Percentiles rank a stretch among this genome's conserved stretches.
Conservation (phyloP, 345 rosid genomes). For the Sisymbrium altissimum region DNA sequence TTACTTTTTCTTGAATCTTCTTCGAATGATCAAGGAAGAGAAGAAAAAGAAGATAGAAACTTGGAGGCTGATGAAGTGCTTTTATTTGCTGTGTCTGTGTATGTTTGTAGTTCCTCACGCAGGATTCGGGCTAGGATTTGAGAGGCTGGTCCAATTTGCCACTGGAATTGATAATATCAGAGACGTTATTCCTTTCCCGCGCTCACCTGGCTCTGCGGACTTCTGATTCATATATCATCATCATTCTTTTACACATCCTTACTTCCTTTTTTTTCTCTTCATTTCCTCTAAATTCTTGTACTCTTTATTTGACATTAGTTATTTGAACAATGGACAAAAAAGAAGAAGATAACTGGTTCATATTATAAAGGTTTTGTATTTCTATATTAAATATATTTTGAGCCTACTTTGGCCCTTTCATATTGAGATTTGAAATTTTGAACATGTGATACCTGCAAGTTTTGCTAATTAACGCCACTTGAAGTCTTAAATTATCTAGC, state of each 20-base stretch:
- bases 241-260: neutral
- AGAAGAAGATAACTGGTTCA: neutral
- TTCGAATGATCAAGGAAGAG: neutral
- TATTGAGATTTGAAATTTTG: neutral
- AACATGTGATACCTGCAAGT: neutral
- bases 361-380: neutral
- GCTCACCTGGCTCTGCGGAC: constrained; percentile 88
- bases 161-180: constrained; percentile 91
- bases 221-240: constrained; percentile 37
- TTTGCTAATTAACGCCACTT: no score
- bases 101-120: constrained; percentile 83
- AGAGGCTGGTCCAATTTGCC: constrained; percentile 93
- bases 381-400: neutral
- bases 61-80: constrained; percentile 12
- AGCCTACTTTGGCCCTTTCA: neutral
- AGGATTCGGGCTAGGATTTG: constrained; percentile 92
- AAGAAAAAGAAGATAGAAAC: neutral
- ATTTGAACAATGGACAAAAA: neutral
- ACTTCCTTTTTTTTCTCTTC: neutral
- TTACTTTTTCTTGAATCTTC: neutral
- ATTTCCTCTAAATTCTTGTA: constrained; percentile 9
- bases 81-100: constrained; percentile 1
- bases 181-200: constrained; percentile 94
- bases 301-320: constrained; percentile 2
- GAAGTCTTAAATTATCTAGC: no score